Evolutionary conservation across 2,329 filamentous ascomycete species (phyloP).

Genomic region (Exutisphaerella laricina): DNA sequence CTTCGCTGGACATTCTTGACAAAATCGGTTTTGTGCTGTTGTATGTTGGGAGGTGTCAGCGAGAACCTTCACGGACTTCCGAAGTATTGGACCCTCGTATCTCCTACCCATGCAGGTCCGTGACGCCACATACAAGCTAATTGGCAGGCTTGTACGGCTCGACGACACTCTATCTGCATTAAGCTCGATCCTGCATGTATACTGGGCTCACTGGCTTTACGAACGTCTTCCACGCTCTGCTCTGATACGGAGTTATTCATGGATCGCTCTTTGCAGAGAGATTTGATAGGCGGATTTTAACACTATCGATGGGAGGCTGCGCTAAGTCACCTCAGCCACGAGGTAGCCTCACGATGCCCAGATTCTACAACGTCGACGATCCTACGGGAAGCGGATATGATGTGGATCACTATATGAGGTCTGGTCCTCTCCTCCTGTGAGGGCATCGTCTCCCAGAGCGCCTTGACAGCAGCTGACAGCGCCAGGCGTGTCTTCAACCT

Average conservation of each 20-base stretch:
- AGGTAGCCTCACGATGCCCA: constrained; percentile 2
- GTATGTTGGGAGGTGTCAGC: too few species aligned
- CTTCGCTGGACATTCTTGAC: background rate
- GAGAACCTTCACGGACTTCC: constrained; percentile 1
- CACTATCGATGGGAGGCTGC: background rate
- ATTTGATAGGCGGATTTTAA: background rate
- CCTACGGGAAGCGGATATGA: too few species aligned
- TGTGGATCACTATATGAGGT: too few species aligned
- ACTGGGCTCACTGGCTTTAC: background rate
- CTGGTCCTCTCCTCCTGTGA: too few species aligned
- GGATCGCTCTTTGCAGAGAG: too few species aligned
- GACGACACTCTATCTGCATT: background rate
- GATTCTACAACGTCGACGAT: background rate
- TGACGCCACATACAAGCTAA: background rate
- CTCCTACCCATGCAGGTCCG: background rate
- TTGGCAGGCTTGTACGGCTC: constrained; percentile 1
- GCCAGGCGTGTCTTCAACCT: too few species aligned
- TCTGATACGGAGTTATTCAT: too few species aligned
- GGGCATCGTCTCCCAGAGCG: too few species aligned
- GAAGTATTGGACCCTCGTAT: background rate
- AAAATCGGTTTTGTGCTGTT: background rate
- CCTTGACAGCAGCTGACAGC: too few species aligned
- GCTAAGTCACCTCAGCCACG: constrained; percentile 1
- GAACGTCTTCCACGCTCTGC: too few species aligned
- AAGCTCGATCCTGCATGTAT: background rate